Evolutionary conservation across 2,329 filamentous ascomycete genomes (phyloP), one percentile per base, ranked within the genome.

Genomic region (Sodiomyces alkalinus): DNA sequence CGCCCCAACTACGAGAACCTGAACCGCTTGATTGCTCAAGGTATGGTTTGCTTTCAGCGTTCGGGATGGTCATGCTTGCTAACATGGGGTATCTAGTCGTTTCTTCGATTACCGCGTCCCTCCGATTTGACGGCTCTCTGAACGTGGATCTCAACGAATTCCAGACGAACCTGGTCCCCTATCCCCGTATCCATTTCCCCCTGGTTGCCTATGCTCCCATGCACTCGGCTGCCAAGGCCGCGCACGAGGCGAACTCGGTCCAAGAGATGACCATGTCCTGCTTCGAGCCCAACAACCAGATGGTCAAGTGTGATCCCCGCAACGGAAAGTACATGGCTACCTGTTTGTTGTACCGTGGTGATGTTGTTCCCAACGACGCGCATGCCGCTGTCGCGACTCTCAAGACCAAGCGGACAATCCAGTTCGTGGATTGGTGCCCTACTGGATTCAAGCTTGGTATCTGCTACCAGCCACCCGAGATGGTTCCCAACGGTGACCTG

Each of bases 401-500:
- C 54, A 98, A 96, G 82, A 93, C 90, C 59, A 96, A 94, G 80
- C 80, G 83, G 50, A 93, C 90, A 47, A 92, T 98, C 55, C 86
- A 96, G 65, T 93, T 96, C 56, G 90, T 98, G 53, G 90, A 98
- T 66, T 98, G 90, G 90, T 98, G 90, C 75, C 90, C 90, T 37
- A 98, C 90, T 60, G 90, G 90, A 45, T 98, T 98, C 80, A 98
- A 98, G 81, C 82, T 98, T 45, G 90, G 90, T 71, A 98, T 98
- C 70, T 94, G 86, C 80, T 96, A 92, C 77, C 86, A 96, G 69
- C 81, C 86, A 52, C 87, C 87, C 42, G 74, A 92, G 67, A 80
- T 81, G 62, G 87, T 96, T 33, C 90, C 85, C 51, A 92, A 94
- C 63, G 87, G 87, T 49, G 90, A 96, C 53, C 74, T 96, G 40